Evolutionary conservation across 768 basidiomycete species (phyloP), one percentile per base, ranked within the genome.

Genomic region (Fistulinella prunicolor): DNA sequence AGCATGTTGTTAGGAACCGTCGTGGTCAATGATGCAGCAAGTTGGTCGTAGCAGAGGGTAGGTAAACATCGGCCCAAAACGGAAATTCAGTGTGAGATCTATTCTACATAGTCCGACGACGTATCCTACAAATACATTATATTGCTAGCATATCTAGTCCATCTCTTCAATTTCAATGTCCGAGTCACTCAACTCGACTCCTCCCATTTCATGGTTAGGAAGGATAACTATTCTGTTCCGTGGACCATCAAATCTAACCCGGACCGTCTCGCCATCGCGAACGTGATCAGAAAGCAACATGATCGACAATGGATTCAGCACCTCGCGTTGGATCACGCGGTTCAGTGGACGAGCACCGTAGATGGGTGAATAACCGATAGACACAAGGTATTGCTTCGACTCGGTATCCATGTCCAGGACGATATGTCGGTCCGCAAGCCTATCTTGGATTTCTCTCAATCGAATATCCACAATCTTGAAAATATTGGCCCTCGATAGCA

Each of bases 321-420:
- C 76, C 60, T 97, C 92, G 58, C 79, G 85, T 69, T 96, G 94
- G 56, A 99, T 94, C 4, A 89, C 80, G 28, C 94, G 81, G 62
- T 91, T 90, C 54, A 97, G 78, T 1, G 95, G 96, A 35, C 95
- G 83, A 47, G 94, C 95, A 55, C 95, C 94, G 62, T 95, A 96
- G 17, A 75, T 71, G 1, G 91, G 74, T 39, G 87, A 87, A 68
- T 90, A 93, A 0, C 89, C 90, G 40, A 82, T 73, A 17, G 85
- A 83, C 52, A 78, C 77, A 24, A 94, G 78, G 62, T 84, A 91
- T 46, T 80, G 73, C 69, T 88, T 90, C 54, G 88, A 84, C 23
- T 74, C 81, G n/a, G 76, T 68, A 62, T 93, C 86, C 30, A 98
- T 66, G 42, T 85, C 79, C 26, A 98, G 72, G 39, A 68, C 80